Evolutionary conservation across 331 rosid species (phyloP), one percentile per base, ranked within the genome.

Genomic region (Rhamnella rubrinervis): DNA sequence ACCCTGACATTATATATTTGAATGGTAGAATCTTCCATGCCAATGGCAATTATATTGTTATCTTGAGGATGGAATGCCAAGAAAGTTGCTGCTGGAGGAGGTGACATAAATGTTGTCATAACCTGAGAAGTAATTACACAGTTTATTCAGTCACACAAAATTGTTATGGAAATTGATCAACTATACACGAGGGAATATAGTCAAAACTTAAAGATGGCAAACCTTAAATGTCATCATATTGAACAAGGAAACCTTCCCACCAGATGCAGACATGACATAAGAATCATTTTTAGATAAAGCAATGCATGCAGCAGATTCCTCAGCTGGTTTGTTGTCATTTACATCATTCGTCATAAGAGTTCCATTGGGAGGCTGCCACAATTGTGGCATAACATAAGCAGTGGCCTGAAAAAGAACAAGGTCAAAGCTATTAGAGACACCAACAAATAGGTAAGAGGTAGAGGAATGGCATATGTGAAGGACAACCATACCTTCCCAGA

Each of bases 221-320:
- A 81, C 85, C 85, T 81, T 81, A 58, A 81, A 81, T 13, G 85
- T 76, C 85, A 81, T 81, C 85, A 81, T 81, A 71, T 81, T 81
- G 70, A 81, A 81, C 58, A 81, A 55, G 37, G 85, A 81, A 52
- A 81, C 79, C 66, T 81, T 81, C 66, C 85, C 85, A 9, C 85
- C 85, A 59, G 85, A 81, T 21, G 85, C 85, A 59, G 85, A 81
- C 85, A 81, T 81, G 59, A 81, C 85, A 39, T 81, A 81, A 52
- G 85, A 81, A 52, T 81, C 85, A 38, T 81, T 81, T 69, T 76
- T 81, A 12, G 85, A 81, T 67, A 81, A 65, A 68, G 85, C 85
- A 56, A 81, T 81, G 65, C 85, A 81, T 12, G 85, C 81, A 59
- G 79, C 62, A 69, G 76, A 76, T 61, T 81, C 85, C 65, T 81